A percentile compares a stretch with the other conserved stretches of the same genome.
phyloP scores from a whole-genome alignment of 768 basidiomycete species.

The Auricularia heimuer region DNA sequence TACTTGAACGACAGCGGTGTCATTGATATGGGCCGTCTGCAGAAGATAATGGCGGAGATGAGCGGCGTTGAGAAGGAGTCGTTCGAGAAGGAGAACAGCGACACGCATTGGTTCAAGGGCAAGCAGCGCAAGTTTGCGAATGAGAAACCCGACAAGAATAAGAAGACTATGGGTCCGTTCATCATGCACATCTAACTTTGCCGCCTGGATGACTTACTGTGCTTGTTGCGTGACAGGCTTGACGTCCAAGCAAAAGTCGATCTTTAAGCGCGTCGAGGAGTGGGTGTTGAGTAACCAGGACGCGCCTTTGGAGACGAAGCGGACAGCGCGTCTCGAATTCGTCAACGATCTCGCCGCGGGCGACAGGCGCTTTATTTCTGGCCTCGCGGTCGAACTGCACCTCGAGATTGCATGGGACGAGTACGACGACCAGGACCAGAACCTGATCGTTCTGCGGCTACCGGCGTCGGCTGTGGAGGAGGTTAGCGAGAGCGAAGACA shows the following conservation, averaged over 20 bases:
- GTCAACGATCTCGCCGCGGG: slow-evolving; percentile 70
- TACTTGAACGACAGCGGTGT: slow-evolving; percentile 87
- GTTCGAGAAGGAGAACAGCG: slow-evolving; percentile 86
- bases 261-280: slow-evolving; percentile 68
- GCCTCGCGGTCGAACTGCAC: slow-evolving; percentile 67
- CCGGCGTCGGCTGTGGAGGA: slow-evolving; percentile 31
- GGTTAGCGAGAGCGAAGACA: slow-evolving; percentile 17
- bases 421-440: slow-evolving; percentile 73
- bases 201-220: neutral
- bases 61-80: slow-evolving; percentile 78
- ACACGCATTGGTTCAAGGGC: slow-evolving; percentile 88
- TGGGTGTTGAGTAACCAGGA: slow-evolving; percentile 52
- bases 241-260: slow-evolving; percentile 59
- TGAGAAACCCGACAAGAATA: slow-evolving; percentile 49
- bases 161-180: slow-evolving; percentile 53
- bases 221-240: slow-evolving; percentile 36
- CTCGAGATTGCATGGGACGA: slow-evolving; percentile 87
- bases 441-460: slow-evolving; percentile 59
- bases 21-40: slow-evolving; percentile 72
- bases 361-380: slow-evolving; percentile 71
- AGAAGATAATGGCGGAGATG: slow-evolving; percentile 84
- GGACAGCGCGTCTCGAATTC: slow-evolving; percentile 46
- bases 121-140: slow-evolving; percentile 66
- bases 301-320: slow-evolving; percentile 21
- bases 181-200: neutral